phyloP scores from a whole-genome alignment of 1,139 yeast genomes.

The Pichia sp. region DNA sequence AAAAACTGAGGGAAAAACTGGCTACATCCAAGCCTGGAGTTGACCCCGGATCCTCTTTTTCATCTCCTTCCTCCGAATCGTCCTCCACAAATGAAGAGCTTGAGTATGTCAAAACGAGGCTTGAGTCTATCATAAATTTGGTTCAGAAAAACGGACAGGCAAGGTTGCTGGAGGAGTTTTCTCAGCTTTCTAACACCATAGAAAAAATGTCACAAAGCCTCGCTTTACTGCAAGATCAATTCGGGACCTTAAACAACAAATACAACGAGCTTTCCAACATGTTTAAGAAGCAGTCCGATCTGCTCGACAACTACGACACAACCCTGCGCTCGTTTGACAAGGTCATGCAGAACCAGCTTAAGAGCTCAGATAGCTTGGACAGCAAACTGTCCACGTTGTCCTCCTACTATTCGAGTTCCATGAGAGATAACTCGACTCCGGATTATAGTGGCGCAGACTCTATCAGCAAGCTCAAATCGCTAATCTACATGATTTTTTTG shows the following conservation, averaged over 20 bases:
- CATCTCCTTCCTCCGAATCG: neutral
- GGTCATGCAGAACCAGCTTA: constrained; percentile 25
- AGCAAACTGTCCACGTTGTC: constrained; percentile 21
- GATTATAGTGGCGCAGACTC: constrained; percentile 1
- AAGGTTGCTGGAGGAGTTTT: constrained; percentile 22
- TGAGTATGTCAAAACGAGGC: constrained; percentile 1
- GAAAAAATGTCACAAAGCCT: constrained; percentile 21
- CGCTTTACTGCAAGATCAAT: constrained; percentile 17
- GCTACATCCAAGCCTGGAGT: neutral
- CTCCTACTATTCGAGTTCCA: constrained; percentile 13
- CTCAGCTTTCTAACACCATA: constrained; percentile 21
- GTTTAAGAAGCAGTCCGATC: constrained; percentile 22
- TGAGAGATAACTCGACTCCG: constrained; percentile 1
- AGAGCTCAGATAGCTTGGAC: constrained; percentile 22
- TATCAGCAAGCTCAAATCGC: constrained; percentile 8
- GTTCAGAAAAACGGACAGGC: constrained; percentile 10
- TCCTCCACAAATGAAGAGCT: constrained; percentile 1
- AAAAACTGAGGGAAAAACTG: constrained; percentile 18
- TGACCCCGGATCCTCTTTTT: neutral
- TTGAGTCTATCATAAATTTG: constrained; percentile 1
- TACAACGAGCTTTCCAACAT: constrained; percentile 20
- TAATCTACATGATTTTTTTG: constrained; percentile 33
- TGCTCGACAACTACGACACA: constrained; percentile 24
- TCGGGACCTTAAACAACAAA: constrained; percentile 20
- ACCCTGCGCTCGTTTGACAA: constrained; percentile 23